phyloP scores from a whole-genome alignment of 768 basidiomycete genomes.

The Calocera cornea region DNA sequence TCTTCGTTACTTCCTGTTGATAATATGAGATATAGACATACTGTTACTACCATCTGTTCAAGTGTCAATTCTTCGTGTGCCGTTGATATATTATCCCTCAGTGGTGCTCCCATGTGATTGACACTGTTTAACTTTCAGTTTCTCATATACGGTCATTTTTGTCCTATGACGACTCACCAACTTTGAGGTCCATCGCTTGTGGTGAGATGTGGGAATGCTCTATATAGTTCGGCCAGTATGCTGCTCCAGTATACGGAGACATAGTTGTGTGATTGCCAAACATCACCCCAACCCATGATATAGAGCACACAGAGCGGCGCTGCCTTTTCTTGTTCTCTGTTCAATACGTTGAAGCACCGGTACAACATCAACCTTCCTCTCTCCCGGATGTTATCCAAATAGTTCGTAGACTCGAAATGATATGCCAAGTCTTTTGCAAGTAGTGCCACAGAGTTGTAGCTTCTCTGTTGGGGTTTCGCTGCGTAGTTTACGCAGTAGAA shows the following conservation, averaged over 20 bases:
- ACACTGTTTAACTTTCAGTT: too few relatives aligned
- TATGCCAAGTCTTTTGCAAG: constrained; percentile 25
- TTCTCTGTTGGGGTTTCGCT: constrained; percentile 26
- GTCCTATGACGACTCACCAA: neutral
- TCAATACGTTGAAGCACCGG: constrained; percentile 24
- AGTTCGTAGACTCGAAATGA: constrained; percentile 13
- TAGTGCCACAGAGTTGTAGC: constrained; percentile 28
- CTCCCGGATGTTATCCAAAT: constrained; percentile 18
- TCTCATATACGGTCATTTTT: neutral
- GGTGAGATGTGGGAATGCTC: neutral
- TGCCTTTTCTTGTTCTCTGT: constrained; percentile 27
- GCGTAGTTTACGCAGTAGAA: constrained; percentile 29
- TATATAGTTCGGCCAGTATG: neutral
- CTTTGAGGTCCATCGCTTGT: neutral
- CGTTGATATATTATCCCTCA: too few relatives aligned
- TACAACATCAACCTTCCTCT: constrained; percentile 24
- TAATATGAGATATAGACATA: too few relatives aligned
- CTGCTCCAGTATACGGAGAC: constrained; percentile 24
- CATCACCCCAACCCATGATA: constrained; percentile 35
- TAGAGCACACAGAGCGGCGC: constrained; percentile 30
- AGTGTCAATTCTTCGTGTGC: too few relatives aligned
- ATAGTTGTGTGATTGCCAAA: constrained; percentile 28
- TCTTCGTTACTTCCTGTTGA: too few relatives aligned
- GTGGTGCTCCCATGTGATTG: too few relatives aligned
- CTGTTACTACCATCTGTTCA: too few relatives aligned